A percentile compares a stretch with the other conserved stretches of the same genome.
Evolutionary conservation across 352 stramenopile species (phyloP).

Genomic region (Globisporangium emineosum): DNA sequence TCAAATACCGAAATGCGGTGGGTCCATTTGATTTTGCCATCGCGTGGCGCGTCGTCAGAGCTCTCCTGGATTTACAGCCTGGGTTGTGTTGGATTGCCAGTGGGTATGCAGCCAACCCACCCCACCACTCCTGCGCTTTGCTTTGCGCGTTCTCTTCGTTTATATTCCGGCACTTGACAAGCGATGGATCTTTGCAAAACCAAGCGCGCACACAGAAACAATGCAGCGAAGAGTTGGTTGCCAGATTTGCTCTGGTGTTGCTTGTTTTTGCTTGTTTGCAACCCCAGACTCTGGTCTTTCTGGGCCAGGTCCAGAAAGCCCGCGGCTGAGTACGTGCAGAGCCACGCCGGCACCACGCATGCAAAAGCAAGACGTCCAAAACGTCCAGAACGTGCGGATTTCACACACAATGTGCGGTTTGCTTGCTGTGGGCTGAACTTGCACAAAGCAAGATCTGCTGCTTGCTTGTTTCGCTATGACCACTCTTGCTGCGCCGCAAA

Average conservation of each 20-base stretch:
- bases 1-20: background rate
- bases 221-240: background rate
- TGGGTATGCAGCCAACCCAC: background rate
- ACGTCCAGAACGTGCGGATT: background rate
- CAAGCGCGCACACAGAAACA: background rate
- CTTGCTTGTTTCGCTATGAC: too few species aligned
- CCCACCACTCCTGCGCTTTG: background rate
- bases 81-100: background rate
- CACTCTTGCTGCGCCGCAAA: background rate
- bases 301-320: too few species aligned
- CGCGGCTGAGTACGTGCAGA: background rate
- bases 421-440: background rate
- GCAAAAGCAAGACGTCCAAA: conserved; percentile 3
- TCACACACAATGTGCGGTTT: background rate
- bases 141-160: background rate
- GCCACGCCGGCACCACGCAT: background rate
- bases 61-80: background rate
- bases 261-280: conserved; percentile 4
- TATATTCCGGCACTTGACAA: background rate
- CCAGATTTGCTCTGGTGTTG: background rate
- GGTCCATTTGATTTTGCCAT: background rate
- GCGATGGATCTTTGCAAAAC: conserved; percentile 2
- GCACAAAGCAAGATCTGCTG: background rate
- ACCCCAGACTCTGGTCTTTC: too few species aligned
- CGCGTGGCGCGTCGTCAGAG: too few species aligned